Evolutionary conservation across 2,329 filamentous ascomycete genomes (phyloP).

Genomic region (Penicillium sp.): DNA sequence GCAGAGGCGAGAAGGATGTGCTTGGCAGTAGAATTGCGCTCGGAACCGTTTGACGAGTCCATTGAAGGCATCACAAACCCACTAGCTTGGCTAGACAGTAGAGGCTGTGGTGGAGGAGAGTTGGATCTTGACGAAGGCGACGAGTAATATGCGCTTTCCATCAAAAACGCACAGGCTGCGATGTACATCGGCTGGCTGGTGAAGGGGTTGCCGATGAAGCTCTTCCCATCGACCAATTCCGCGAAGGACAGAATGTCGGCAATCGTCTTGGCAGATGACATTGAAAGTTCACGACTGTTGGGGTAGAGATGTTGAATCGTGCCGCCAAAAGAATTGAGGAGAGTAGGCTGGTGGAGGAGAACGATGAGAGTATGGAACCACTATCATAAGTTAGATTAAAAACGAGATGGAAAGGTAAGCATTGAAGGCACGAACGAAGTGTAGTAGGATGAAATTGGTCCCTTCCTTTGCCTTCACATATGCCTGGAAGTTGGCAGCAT

Average conservation of each 20-base stretch:
- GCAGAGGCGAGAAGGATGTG: conserved; percentile 78
- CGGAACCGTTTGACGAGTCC: conserved; percentile 29
- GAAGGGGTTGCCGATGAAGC: conserved; percentile 84
- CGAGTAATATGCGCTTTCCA: conserved; percentile 74
- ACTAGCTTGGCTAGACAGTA: conserved; percentile 35
- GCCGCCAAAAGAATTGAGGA: conserved; percentile 74
- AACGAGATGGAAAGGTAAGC: neutral
- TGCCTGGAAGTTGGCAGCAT: conserved; percentile 80
- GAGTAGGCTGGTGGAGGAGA: conserved; percentile 78
- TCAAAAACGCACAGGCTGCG: conserved; percentile 83
- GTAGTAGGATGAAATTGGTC: conserved; percentile 81
- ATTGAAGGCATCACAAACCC: conserved; percentile 38
- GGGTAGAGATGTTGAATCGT: conserved; percentile 71
- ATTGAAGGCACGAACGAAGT: conserved; percentile 55
- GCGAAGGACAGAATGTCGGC: conserved; percentile 86
- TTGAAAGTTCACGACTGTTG: conserved; percentile 77
- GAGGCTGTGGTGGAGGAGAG: conserved; percentile 49
- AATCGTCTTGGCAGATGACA: conserved; percentile 90
- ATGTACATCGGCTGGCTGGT: conserved; percentile 91
- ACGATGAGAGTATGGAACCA: conserved; percentile 90
- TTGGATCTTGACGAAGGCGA: conserved; percentile 64
- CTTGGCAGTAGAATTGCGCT: conserved; percentile 51
- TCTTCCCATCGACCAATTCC: conserved; percentile 80
- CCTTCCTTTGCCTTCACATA: conserved; percentile 80
- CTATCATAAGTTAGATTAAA: conserved; percentile 24